Evolutionary conservation across 306 rosid genomes (phyloP), one percentile per base, ranked within the genome.

Genomic region (Notholithocarpus densiflorus): DNA sequence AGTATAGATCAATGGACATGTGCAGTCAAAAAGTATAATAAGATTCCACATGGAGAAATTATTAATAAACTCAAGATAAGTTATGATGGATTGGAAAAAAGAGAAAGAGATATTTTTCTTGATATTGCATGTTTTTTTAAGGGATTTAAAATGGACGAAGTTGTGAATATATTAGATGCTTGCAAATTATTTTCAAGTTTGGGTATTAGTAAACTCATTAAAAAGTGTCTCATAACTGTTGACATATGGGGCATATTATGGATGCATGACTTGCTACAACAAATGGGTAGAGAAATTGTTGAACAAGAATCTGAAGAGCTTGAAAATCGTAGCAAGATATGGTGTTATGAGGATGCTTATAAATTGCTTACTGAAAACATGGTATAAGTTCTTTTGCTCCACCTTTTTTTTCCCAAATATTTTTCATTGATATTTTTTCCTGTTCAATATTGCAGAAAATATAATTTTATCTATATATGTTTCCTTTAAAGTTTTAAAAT

Each of bases 61-160:
- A 9, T 43, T 0, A 11, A 59, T 9, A 60, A 1, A 3, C 77
- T 71, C 5, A 7, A 59, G 59, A 54, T 48, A 45, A 79, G 82
- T 53, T 79, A 71, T 48, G 6, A 71, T 71, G 64, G 77, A n/a
- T 79, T 79, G 62, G 60, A 10, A 14, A n/a, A 18, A 79, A 6
- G 6, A 12, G 82, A 79, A 34, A 57, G 29, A 15, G 54, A 48
- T 57, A 31, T 79, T 29, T 79, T 79, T 40, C 77, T 79, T 59
- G 77, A 71, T 55, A 59, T 79, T 0, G 72, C 77, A 14, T 79
- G 77, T 59, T 79, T 79, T 65, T 79, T 79, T 17, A 51, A 4
- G 29, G 77, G 82, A 11, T 60, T 17, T 14, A 0, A 23, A 0
- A 29, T 20, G 43, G 18, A 31, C 5, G 2, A 71, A 71, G 82